These are phyloP conservation scores for Aspergillus alliaceus DNA, from an alignment of 2,329 filamentous ascomycete genomes.

Conservation along the genomic window DNA sequence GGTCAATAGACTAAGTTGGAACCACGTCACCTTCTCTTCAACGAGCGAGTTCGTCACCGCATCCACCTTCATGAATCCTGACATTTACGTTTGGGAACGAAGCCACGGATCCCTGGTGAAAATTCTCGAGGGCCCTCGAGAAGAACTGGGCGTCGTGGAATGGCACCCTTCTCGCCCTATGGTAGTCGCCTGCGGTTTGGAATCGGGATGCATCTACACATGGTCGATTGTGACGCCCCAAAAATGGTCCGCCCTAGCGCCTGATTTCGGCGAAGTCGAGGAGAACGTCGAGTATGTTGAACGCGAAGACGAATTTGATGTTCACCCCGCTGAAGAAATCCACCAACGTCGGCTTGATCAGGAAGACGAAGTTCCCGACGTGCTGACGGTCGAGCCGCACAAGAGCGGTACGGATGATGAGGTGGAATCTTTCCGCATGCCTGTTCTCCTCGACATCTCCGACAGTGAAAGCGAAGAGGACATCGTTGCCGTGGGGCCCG, in stretches of 20 bases:
- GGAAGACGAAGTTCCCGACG: slow-evolving; percentile 92
- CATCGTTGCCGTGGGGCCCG: slow-evolving; percentile 64
- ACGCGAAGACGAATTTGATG: slow-evolving; percentile 95
- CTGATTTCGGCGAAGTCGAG: slow-evolving; percentile 95
- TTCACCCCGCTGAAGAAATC: slow-evolving; percentile 91
- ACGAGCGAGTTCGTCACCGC: slow-evolving; percentile 95
- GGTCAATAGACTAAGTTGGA: slow-evolving; percentile 93
- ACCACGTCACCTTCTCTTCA: slow-evolving; percentile 91
- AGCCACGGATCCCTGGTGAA: slow-evolving; percentile 91
- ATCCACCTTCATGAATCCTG: slow-evolving; percentile 96
- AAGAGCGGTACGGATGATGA: slow-evolving; percentile 60
- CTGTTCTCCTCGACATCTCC: slow-evolving; percentile 86
- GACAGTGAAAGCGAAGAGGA: slow-evolving; percentile 97
- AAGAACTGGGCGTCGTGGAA: slow-evolving; percentile 94
- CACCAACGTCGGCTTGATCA: slow-evolving; percentile 85
- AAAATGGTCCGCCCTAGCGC: slow-evolving; percentile 93
- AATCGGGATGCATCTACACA: slow-evolving; percentile 89
- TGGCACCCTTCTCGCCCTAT: slow-evolving; percentile 91
- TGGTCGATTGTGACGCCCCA: slow-evolving; percentile 96
- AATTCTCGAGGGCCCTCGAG: slow-evolving; percentile 93
- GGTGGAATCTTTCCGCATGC: slow-evolving; percentile 76
- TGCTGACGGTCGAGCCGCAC: slow-evolving; percentile 71
- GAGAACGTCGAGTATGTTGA: slow-evolving; percentile 98
- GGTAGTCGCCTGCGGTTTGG: slow-evolving; percentile 86
- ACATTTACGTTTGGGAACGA: slow-evolving; percentile 97